phyloP scores from a whole-genome alignment of 140 eudicot species.

The Flaveria floridana region DNA sequence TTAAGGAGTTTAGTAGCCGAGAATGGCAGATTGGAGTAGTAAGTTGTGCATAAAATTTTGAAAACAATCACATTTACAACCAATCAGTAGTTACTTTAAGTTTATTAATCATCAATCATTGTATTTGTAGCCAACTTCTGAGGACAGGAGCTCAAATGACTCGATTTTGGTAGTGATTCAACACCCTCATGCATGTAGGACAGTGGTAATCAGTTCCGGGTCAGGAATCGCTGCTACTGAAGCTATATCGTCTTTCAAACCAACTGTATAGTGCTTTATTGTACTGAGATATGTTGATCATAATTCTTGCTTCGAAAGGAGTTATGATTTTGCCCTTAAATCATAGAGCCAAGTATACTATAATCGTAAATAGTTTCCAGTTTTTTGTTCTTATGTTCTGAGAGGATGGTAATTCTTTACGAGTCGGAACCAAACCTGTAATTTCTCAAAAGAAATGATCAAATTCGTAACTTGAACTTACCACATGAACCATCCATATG shows the following conservation, averaged over 20 bases:
- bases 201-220: slow-evolving; percentile 25
- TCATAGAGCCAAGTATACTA: not conserved
- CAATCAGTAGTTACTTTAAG: not conserved
- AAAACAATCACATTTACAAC: not conserved
- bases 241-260: slow-evolving; percentile 28
- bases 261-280: slow-evolving; percentile 9
- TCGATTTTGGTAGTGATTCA: slow-evolving; percentile 71
- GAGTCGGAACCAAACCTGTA: not conserved
- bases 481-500: not conserved
- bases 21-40: slow-evolving; percentile 99
- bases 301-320: not conserved
- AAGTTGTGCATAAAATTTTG: slow-evolving; percentile 30
- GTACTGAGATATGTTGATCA: not conserved
- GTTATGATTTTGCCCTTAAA: slow-evolving; percentile 4
- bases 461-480: not conserved
- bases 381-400: not conserved
- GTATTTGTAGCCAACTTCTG: slow-evolving; percentile 59
- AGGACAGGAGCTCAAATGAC: slow-evolving; percentile 46
- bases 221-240: slow-evolving; percentile 22
- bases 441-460: not conserved
- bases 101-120: not conserved
- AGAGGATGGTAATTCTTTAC: too few species aligned
- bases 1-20: slow-evolving; percentile 63
- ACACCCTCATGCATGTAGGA: slow-evolving; percentile 59
- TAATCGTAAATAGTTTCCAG: not conserved